Base-by-base conservation (phyloP, 805 yeast genomes). In the Cyberlindnera saturnus region DNA sequence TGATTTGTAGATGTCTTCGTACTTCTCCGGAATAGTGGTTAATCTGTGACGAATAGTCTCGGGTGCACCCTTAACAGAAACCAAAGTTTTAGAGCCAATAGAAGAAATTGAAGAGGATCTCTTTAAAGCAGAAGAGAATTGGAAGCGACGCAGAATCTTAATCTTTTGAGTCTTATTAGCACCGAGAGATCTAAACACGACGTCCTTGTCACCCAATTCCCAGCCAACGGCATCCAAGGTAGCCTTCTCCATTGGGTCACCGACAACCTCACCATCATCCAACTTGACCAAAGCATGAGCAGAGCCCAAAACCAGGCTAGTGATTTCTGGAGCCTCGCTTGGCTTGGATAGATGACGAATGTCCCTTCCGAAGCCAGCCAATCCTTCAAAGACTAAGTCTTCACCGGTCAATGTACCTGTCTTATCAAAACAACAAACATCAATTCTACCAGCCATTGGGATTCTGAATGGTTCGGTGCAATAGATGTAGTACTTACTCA, bases 191-290 rank as follows among this genome's bases (percentile, higher is more conserved):
- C 79, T 76, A 48, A 73, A 75, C 36, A 85, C 84, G 40, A 74
- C 64, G 60, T 89, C 96, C 51, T 88, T 86, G 43, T 73, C 75
- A 42, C 84, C 86, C 50, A 93, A 83, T 34, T 70, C 72, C 96
- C 97, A 93, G 28, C 81, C 79, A 45, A 93, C 77, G 34, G 95
- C 91, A 52, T 81, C 82, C 55, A 93, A 71, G 41, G 99, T 93
- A 23, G 95, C 96, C 66, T 89, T 88, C 68, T 93, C 99, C 98
- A 93, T 91, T 50, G 99, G 97, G 61, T 93, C 99, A 66, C 99
- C 99, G 48, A 93, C 99, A 53, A 90, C 79, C 49, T 93, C 98
- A 55, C 98, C 99, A 61, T 90, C 96, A 57, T 93, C 97, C 47
- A 93, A 73, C 57, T 82, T 80, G 23, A 93, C 99, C 51, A 93